A percentile compares a stretch with the other conserved stretches of the same genome.
Conservation (phyloP, 371 early-diverging fungal species). For the Mucor lusitanicus region DNA sequence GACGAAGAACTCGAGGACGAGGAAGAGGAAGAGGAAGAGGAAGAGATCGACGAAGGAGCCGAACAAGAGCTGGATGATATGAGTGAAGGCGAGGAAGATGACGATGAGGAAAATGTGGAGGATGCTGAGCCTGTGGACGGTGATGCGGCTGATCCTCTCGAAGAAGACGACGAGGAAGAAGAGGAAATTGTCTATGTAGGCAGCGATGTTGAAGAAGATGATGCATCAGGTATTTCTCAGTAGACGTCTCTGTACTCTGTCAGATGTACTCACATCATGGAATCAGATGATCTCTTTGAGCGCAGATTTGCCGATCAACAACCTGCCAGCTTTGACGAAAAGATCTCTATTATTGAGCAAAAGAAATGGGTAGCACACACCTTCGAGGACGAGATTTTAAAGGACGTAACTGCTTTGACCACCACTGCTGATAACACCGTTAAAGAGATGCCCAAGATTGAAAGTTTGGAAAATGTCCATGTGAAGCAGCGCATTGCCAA, state of each 20-base stretch:
- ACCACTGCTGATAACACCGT: conserved; percentile 30
- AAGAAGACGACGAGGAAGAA: conserved; percentile 30
- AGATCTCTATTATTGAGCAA: conserved; percentile 51
- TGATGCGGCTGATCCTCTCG: conserved; percentile 22
- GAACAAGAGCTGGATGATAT: conserved; percentile 16
- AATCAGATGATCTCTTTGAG: conserved; percentile 32
- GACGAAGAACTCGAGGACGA: conserved; percentile 44
- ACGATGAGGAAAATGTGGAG: conserved; percentile 22
- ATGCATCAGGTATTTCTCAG: conserved; percentile 9
- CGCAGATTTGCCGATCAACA: conserved; percentile 54
- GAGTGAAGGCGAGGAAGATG: conserved; percentile 13
- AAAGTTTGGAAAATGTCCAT: conserved; percentile 25
- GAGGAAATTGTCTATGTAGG: conserved; percentile 31
- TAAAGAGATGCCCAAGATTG: conserved; percentile 26
- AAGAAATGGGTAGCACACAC: conserved; percentile 44
- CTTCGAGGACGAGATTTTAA: conserved; percentile 48
- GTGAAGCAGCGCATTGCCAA: conserved; percentile 39
- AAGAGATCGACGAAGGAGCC: conserved; percentile 33
- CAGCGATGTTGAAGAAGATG: conserved; percentile 47
- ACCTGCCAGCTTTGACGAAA: conserved; percentile 41
- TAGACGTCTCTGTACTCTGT: background rate
- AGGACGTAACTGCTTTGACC: conserved; percentile 44
- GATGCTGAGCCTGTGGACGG: conserved; percentile 32
- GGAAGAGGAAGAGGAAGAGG: conserved; percentile 23
- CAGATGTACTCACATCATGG: background rate